Conservation (phyloP, 2,329 filamentous ascomycete species). For the Colletotrichum cuscutae region DNA sequence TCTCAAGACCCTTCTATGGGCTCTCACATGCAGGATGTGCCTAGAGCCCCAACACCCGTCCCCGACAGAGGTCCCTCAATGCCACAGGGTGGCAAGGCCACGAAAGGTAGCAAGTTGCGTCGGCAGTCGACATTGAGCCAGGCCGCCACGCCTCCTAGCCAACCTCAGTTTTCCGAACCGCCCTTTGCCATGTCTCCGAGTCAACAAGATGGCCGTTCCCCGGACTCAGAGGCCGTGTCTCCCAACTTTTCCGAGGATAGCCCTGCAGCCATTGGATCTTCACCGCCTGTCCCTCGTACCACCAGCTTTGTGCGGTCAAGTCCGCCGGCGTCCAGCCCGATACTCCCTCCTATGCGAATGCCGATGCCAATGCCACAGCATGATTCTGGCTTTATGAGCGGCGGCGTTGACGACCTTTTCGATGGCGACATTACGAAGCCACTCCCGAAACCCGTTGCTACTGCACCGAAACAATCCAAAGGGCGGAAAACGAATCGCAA, state of each 20-base stretch:
- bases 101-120: constrained; percentile 62
- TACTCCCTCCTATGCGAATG: constrained; percentile 71
- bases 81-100: constrained; percentile 42
- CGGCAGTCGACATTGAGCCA: constrained; percentile 69
- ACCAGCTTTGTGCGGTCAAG: constrained; percentile 65
- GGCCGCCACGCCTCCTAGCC: constrained; percentile 47
- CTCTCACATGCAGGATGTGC: constrained; percentile 75
- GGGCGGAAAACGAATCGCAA: constrained; percentile 42
- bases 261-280: constrained; percentile 87
- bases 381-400: constrained; percentile 89
- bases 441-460: constrained; percentile 46
- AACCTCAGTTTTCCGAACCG: constrained; percentile 49
- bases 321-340: constrained; percentile 83
- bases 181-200: constrained; percentile 57
- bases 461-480: constrained; percentile 34
- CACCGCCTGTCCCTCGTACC: constrained; percentile 81
- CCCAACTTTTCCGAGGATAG: constrained; percentile 71
- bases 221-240: constrained; percentile 63
- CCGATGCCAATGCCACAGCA: constrained; percentile 70
- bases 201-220: constrained; percentile 64
- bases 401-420: constrained; percentile 75
- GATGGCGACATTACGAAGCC: constrained; percentile 66
- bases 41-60: constrained; percentile 81
- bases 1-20: constrained; percentile 54
- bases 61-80: constrained; percentile 58